Base-by-base conservation (phyloP, 2,329 filamentous ascomycete species). In the Alternaria sp. region DNA sequence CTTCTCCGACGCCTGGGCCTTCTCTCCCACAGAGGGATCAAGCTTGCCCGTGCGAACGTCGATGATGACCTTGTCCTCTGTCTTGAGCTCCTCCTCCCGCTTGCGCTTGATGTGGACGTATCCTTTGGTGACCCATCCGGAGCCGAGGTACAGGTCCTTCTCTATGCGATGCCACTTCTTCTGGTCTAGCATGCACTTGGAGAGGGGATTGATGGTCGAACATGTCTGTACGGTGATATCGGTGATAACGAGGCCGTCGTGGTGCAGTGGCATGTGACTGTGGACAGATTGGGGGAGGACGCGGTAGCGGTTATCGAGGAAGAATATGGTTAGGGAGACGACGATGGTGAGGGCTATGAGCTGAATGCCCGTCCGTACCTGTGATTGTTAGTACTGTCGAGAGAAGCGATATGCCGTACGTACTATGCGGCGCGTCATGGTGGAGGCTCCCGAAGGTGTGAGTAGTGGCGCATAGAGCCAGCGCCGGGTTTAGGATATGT, bases 221-320 rank as follows among this genome's bases (percentile, higher is more conserved):
- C 94, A 97, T 55, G 86, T 90, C 17, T 88, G 86, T 67, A 97
- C 86, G 32, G 90, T 92, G 63, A 97, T 86, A 81, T 97, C 94
- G 76, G 93, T 97, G 73, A 97, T 88, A 74, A 97, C 89, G 63
- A 91, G 87, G 67, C 93, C 93, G 46, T 92, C 88, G 76, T 96
- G 92, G 80, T 97, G 93, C 28, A 79, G 72, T 25, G 94, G 94
- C 74, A 97, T 89, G 80, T 95, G 92, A 78, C 89, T 91, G 84
- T 97, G 94, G 70, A 97, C 91, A 64, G 91, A 88, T 74, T 90
- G 89, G 45, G 94, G 94, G 36, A 97, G 88, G 63, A 97, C 91
- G 70, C 92, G 88, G 83, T 96, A 97, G 78, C 91, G 92, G 76
- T 90, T 92, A 82, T 97, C 94, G 83, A 97, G 89, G 79, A 97